Evolutionary conservation across 306 rosid genomes (phyloP).

Genomic region (Lotus japonicus): DNA sequence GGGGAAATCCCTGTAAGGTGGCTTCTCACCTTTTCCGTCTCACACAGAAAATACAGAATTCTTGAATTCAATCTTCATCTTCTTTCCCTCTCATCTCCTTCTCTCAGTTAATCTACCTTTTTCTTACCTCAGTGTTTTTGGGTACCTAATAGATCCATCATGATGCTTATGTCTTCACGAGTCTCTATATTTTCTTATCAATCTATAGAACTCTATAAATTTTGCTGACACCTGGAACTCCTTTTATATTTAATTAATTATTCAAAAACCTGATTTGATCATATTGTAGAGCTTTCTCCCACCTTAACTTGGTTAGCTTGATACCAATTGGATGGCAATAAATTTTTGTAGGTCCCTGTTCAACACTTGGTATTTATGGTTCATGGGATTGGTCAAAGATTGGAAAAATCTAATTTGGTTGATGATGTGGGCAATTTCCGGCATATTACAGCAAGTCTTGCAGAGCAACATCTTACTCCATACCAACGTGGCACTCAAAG

Average conservation of each 20-base stretch:
- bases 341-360: conserved; percentile 76
- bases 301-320: conserved; percentile 4
- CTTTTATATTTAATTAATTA: neutral
- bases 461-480: conserved; percentile 79
- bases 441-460: conserved; percentile 71
- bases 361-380: conserved; percentile 96
- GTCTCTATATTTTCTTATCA: neutral
- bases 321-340: too few species aligned
- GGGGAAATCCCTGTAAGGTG: too few species aligned
- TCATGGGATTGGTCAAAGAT: conserved; percentile 99
- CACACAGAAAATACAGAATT: too few species aligned
- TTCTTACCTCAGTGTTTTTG: too few species aligned
- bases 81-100: too few species aligned
- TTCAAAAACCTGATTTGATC: conserved; percentile 13
- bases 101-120: too few species aligned
- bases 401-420: conserved; percentile 96
- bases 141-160: neutral
- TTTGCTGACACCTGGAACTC: conserved; percentile 11
- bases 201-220: neutral
- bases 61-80: too few species aligned
- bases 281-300: neutral
- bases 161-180: conserved; percentile 6
- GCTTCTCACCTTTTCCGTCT: too few species aligned
- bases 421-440: conserved; percentile 85
- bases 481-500: conserved; percentile 78